Conservation (phyloP, 2,329 filamentous ascomycete genomes). For the Gnomoniopsis smithogilvyi region DNA sequence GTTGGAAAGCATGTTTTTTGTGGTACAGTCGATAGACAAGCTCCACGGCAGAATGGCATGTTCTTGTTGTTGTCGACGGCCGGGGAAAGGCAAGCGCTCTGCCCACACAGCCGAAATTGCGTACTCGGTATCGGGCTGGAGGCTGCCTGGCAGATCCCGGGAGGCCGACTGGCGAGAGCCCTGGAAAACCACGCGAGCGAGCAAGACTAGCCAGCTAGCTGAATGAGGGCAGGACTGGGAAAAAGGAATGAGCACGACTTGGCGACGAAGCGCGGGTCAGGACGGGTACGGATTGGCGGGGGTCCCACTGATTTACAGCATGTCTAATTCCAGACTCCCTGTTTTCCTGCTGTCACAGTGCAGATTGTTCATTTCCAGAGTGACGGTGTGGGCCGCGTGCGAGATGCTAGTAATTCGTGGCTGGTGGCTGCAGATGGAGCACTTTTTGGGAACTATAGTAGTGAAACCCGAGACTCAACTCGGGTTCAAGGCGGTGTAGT, state of each 20-base stretch:
- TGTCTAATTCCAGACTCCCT: constrained; percentile 1
- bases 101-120: constrained; percentile 5
- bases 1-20: not conserved
- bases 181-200: not conserved
- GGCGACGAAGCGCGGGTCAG: not conserved
- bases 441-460: not conserved
- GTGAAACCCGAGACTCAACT: not conserved
- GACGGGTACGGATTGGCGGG: not conserved
- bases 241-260: not conserved
- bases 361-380: constrained; percentile 9
- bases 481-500: not conserved
- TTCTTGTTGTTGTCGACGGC: not conserved
- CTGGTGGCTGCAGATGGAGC: not conserved
- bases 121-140: not conserved
- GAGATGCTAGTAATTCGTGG: not conserved
- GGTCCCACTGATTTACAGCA: not conserved
- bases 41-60: not conserved
- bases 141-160: not conserved
- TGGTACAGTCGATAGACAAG: not conserved
- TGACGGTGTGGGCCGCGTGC: not conserved
- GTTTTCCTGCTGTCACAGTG: constrained; percentile 6
- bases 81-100: not conserved
- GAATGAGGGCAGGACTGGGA: not conserved
- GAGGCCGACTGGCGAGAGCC: not conserved
- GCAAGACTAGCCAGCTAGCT: not conserved